These are phyloP conservation scores for Backusella mclennaniae DNA, from an alignment of 192 early-diverging fungal species.

Conservation along the genomic window DNA sequence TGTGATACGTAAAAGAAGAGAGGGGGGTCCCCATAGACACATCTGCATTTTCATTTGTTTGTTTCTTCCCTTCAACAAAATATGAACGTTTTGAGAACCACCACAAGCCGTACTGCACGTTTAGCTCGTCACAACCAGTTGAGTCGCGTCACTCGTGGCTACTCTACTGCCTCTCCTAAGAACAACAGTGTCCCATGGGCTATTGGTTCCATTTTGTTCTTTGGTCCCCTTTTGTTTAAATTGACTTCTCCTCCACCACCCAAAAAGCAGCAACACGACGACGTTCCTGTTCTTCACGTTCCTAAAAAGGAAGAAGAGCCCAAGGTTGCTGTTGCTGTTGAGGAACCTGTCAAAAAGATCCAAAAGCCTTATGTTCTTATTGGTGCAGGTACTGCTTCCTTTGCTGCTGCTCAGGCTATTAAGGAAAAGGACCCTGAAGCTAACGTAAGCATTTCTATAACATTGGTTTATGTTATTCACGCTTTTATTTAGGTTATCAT, in stretches of 20 bases:
- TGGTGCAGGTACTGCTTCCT: constrained; percentile 63
- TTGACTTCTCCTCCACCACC: constrained; percentile 44
- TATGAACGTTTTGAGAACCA: constrained; percentile 1
- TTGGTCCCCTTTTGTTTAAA: constrained; percentile 48
- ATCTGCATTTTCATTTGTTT: neutral
- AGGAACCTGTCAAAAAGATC: constrained; percentile 15
- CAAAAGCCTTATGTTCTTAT: constrained; percentile 47
- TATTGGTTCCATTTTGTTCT: constrained; percentile 50
- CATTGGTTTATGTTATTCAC: no score
- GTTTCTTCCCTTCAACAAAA: neutral
- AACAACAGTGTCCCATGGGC: constrained; percentile 25
- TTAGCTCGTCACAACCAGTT: neutral
- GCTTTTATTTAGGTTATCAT: constrained; percentile 43
- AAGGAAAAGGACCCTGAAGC: constrained; percentile 57
- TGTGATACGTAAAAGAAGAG: neutral
- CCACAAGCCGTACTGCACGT: neutral
- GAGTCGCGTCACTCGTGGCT: neutral
- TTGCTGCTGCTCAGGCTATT: constrained; percentile 57
- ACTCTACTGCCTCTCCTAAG: neutral
- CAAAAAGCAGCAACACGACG: constrained; percentile 31
- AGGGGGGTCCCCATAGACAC: neutral
- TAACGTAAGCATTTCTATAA: constrained; percentile 29
- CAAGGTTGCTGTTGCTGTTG: neutral
- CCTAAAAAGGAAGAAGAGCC: neutral
- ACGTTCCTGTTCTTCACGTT: constrained; percentile 9